phyloP scores from a whole-genome alignment of 1,139 yeast genomes.

The Saccharomycopsis phalli region DNA sequence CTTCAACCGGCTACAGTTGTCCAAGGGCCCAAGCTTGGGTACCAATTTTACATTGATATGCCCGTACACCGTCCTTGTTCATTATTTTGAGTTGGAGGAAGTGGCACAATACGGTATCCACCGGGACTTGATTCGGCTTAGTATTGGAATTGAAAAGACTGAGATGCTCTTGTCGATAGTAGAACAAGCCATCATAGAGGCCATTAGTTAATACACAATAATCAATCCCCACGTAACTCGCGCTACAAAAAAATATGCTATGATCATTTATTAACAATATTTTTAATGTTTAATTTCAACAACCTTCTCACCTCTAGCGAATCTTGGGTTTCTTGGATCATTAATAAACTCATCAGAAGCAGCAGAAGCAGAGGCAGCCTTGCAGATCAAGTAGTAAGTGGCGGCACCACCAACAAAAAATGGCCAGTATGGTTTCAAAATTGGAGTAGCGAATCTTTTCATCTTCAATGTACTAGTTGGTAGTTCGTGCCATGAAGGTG shows the following conservation, averaged over 20 bases:
- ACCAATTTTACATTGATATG: conserved; percentile 89
- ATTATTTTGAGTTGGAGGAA: conserved; percentile 75
- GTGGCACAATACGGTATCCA: conserved; percentile 83
- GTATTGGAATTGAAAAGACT: conserved; percentile 71
- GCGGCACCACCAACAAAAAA: conserved; percentile 53
- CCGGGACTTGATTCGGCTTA: conserved; percentile 66
- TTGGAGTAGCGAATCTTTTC: conserved; percentile 42
- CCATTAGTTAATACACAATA: conserved; percentile 22
- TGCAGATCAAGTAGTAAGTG: conserved; percentile 48
- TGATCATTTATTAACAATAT: not conserved
- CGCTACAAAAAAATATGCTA: not conserved
- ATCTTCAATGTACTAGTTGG: too few relatives aligned
- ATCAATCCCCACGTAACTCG: too few relatives aligned
- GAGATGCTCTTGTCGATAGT: conserved; percentile 41
- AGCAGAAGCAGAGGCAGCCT: conserved; percentile 47
- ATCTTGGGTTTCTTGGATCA: conserved; percentile 76
- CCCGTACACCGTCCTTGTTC: conserved; percentile 88
- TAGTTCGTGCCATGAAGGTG: too few relatives aligned
- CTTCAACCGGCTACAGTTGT: conserved; percentile 64
- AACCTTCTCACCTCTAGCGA: conserved; percentile 39
- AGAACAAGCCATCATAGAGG: conserved; percentile 42
- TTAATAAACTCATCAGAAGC: conserved; percentile 56
- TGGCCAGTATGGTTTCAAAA: conserved; percentile 59
- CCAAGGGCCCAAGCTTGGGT: conserved; percentile 93
- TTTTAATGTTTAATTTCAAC: conserved; percentile 22